Evolutionary conservation across 768 basidiomycete genomes (phyloP).

Genomic region (Chalciporus sphaerocephalus): DNA sequence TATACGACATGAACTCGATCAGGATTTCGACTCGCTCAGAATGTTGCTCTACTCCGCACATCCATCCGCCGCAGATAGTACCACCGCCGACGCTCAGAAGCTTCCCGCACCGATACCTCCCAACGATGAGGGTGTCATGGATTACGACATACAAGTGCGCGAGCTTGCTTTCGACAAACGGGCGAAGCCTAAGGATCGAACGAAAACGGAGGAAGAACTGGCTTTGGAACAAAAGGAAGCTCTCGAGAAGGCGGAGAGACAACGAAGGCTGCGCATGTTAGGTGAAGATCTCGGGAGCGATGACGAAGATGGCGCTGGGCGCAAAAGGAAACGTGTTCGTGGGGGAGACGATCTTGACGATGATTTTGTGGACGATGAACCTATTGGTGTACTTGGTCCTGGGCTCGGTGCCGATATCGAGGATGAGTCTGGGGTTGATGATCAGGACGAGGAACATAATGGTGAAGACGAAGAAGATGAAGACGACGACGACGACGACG

Average conservation of each 20-base stretch:
- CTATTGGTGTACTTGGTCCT: slow-evolving; percentile 29
- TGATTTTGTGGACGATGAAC: slow-evolving; percentile 56
- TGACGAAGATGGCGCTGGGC: slow-evolving; percentile 43
- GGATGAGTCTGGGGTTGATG: slow-evolving; percentile 31
- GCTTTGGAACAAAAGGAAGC: slow-evolving; percentile 84
- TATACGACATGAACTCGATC: slow-evolving; percentile 82
- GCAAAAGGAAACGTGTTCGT: slow-evolving; percentile 47
- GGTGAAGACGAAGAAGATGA: slow-evolving; percentile 40
- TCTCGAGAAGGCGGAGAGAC: slow-evolving; percentile 80
- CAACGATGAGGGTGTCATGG: slow-evolving; percentile 37
- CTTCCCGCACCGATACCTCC: background rate
- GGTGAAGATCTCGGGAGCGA: slow-evolving; percentile 73
- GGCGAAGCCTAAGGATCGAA: slow-evolving; percentile 90
- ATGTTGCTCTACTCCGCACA: slow-evolving; percentile 62
- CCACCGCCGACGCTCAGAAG: slow-evolving; percentile 18
- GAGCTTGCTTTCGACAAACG: slow-evolving; percentile 91
- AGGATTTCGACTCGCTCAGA: slow-evolving; percentile 78
- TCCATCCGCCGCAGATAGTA: slow-evolving; percentile 40
- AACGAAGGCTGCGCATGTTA: slow-evolving; percentile 76
- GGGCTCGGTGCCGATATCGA: slow-evolving; percentile 39
- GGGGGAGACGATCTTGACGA: slow-evolving; percentile 92
- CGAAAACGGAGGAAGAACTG: slow-evolving; percentile 94
- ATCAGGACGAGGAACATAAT: slow-evolving; percentile 30
- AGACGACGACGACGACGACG: slow-evolving; percentile 25
- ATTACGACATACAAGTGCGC: slow-evolving; percentile 90